Evolutionary conservation across 306 rosid genomes (phyloP).

Genomic region (Acacia acuminata): DNA sequence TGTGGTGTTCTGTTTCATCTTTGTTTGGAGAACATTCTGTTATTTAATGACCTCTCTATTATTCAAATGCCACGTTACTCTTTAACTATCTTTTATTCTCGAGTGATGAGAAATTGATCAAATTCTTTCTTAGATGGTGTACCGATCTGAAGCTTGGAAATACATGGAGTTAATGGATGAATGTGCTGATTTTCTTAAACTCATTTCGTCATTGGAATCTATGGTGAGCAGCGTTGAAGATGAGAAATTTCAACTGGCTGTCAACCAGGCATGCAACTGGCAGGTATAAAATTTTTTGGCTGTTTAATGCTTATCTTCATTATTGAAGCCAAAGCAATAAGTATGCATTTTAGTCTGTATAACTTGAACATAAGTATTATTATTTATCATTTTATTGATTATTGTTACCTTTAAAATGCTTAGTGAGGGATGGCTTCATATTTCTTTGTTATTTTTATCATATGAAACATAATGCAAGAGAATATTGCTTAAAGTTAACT

Average conservation of each 20-base stretch:
- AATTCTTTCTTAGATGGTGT: slow-evolving; percentile 54
- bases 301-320: background rate
- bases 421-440: background rate
- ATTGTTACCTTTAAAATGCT: slow-evolving; percentile 7
- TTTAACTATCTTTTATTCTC: background rate
- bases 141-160: slow-evolving; percentile 69
- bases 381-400: background rate
- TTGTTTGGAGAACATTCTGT: background rate
- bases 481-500: background rate
- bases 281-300: slow-evolving; percentile 52
- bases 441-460: slow-evolving; percentile 7
- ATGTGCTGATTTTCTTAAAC: slow-evolving; percentile 68
- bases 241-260: slow-evolving; percentile 44
- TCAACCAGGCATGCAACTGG: slow-evolving; percentile 58
- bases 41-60: background rate
- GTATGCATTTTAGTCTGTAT: background rate
- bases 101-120: slow-evolving; percentile 13
- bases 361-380: background rate
- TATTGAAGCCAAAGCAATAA: background rate
- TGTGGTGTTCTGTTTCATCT: background rate
- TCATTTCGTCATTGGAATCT: slow-evolving; percentile 40
- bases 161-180: slow-evolving; percentile 66
- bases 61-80: background rate
- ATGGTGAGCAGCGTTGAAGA: slow-evolving; percentile 44
- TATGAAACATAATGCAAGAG: background rate